Evolutionary conservation across 441 rosid genomes (phyloP).

Genomic region (Populus tomentosa): DNA sequence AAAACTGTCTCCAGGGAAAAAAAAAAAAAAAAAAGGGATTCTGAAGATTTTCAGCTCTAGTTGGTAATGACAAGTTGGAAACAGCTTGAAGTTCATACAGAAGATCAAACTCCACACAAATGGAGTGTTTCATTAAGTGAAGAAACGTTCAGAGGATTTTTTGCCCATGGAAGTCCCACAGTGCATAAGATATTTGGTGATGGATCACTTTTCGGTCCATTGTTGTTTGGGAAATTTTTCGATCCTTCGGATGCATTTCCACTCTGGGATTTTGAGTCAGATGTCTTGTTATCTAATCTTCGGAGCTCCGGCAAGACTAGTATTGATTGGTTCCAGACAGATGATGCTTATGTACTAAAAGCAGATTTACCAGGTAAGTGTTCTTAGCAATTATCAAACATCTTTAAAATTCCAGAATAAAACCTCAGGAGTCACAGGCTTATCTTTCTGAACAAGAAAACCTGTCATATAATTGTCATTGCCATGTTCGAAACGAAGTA

Average conservation of each 20-base stretch:
- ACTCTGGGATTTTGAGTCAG: constrained; percentile 82
- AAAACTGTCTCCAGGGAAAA: constrained; percentile 9
- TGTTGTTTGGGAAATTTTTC: constrained; percentile 76
- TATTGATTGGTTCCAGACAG: constrained; percentile 76
- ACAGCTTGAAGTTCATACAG: constrained; percentile 49
- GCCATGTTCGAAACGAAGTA: no score
- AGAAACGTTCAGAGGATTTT: constrained; percentile 49
- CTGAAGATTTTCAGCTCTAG: constrained; percentile 1
- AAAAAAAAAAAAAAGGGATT: neutral
- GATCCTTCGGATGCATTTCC: constrained; percentile 97
- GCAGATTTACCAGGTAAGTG: constrained; percentile 70
- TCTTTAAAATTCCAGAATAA: neutral
- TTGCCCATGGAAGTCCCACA: constrained; percentile 36
- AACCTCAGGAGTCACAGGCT: neutral
- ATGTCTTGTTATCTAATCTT: constrained; percentile 44
- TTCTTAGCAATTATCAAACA: neutral
- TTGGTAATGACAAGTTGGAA: constrained; percentile 37
- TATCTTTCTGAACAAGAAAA: no score
- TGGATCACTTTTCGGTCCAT: constrained; percentile 77
- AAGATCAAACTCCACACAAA: constrained; percentile 59
- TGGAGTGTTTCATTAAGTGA: constrained; percentile 67
- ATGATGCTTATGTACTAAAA: constrained; percentile 61
- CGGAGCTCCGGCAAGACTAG: constrained; percentile 51
- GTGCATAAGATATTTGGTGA: constrained; percentile 66
- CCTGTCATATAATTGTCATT: no score